Evolutionary conservation across 306 rosid genomes (phyloP), one percentile per base, ranked within the genome.

Genomic region (Cicer bijugum): DNA sequence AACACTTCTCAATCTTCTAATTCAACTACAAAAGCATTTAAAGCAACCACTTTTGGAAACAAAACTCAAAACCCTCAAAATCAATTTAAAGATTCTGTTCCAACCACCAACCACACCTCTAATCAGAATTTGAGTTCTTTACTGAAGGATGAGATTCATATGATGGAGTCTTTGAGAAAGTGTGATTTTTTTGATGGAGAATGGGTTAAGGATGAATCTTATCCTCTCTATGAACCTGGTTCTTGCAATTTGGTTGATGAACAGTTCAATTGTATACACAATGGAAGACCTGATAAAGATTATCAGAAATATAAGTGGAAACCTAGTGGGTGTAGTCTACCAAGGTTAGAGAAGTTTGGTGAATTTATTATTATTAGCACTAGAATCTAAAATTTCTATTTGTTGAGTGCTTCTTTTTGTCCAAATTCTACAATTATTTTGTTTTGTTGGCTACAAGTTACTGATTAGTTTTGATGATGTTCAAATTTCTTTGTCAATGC

Each of bases 141-240:
- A 28, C 35, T 0, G 51, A 61, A 64, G 9, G 44, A 64, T 5
- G 51, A 59, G 17, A 59, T 59, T 28, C 42, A 6, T 12, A 33
- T 45, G 70, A 20, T 89, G 3, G 80, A 84, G 73, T 78, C 96
- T 43, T 51, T 91, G 83, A 75, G 58, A 60, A 88, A 84, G 74
- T 93, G 98, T 82, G 90, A 93, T 82, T 73, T 93, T 11, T 88
- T 82, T 51, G 76, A 91, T 79, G 98, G 97, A 8, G 80, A 85
- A n/a, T 93, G 98, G 98, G 81, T 91, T 23, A 84, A 69, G 72
- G 97, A 93, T 63, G 88, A 89, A 56, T 86, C 90, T 0, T 84
- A 89, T 50, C 90, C 93, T 51, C 91, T 89, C 5, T 93, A 93
- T 66, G 53, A 83, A 68, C 93, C 96, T 2, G 96, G 92, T 15